phyloP scores from a whole-genome alignment of 805 yeast species.

The Candida nanaspora region DNA sequence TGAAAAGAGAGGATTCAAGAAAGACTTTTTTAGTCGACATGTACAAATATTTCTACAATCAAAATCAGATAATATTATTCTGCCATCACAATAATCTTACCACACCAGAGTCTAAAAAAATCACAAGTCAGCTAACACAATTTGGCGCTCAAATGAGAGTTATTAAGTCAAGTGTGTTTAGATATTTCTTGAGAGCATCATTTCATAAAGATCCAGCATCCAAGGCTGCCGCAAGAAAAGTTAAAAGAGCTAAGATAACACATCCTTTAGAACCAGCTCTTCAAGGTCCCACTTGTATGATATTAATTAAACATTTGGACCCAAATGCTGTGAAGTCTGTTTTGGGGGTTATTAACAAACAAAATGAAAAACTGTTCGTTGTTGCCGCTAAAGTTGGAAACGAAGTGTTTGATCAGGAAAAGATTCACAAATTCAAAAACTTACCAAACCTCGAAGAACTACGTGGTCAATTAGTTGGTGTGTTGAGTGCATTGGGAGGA shows the following conservation, averaged over 20 bases:
- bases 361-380: slow-evolving; percentile 68
- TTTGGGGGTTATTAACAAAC: slow-evolving; percentile 50
- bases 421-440: slow-evolving; percentile 58
- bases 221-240: slow-evolving; percentile 33
- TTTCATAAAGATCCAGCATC: slow-evolving; percentile 70
- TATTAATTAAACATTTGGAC: slow-evolving; percentile 59
- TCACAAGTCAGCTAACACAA: slow-evolving; percentile 53
- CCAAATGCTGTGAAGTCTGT: slow-evolving; percentile 62
- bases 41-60: slow-evolving; percentile 64
- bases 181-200: slow-evolving; percentile 69
- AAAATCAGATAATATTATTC: slow-evolving; percentile 63
- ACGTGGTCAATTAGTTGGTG: slow-evolving; percentile 77
- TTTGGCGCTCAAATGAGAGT: slow-evolving; percentile 68
- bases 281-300: slow-evolving; percentile 80
- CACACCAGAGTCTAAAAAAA: slow-evolving; percentile 56
- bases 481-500: slow-evolving; percentile 80
- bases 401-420: slow-evolving; percentile 41
- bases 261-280: slow-evolving; percentile 72
- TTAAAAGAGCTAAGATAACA: slow-evolving; percentile 31
- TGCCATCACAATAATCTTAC: slow-evolving; percentile 80
- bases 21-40: slow-evolving; percentile 81
- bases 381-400: slow-evolving; percentile 82
- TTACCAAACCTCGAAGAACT: slow-evolving; percentile 66
- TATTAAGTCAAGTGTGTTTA: slow-evolving; percentile 62
- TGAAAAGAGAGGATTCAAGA: slow-evolving; percentile 63